A percentile compares a stretch with the other conserved stretches of the same genome.
Evolutionary conservation across 2,329 filamentous ascomycete genomes (phyloP).

Genomic region (Septoria petroselini): DNA sequence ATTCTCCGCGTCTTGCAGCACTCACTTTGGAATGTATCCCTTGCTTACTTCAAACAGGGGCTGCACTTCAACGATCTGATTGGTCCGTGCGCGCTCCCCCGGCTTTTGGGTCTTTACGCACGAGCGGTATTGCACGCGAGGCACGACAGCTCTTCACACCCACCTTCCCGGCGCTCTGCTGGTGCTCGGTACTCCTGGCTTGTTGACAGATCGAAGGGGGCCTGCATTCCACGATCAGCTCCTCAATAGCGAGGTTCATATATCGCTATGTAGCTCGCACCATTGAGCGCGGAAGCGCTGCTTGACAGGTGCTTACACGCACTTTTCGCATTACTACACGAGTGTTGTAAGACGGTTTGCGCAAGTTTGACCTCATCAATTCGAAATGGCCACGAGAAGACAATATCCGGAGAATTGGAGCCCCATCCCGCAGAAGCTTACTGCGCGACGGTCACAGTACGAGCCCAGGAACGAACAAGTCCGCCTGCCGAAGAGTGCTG

Average conservation of each 20-base stretch:
- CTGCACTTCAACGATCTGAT: too few species aligned
- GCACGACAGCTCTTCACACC: background rate
- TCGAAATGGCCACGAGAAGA: slow-evolving; percentile 1
- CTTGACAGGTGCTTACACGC: slow-evolving; percentile 4
- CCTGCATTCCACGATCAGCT: slow-evolving; percentile 34
- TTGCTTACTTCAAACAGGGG: too few species aligned
- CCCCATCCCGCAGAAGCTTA: slow-evolving; percentile 6
- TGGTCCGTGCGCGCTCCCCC: too few species aligned
- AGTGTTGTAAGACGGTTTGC: background rate
- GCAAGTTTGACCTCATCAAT: background rate
- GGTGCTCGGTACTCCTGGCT: slow-evolving; percentile 21
- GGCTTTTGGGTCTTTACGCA: slow-evolving; percentile 1
- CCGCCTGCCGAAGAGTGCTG: background rate
- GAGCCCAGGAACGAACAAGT: slow-evolving; percentile 7
- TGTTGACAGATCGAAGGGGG: slow-evolving; percentile 31
- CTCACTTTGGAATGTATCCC: too few species aligned
- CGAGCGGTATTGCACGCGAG: slow-evolving; percentile 3
- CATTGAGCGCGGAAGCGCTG: background rate
- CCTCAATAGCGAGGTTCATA: slow-evolving; percentile 16
- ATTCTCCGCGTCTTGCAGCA: too few species aligned
- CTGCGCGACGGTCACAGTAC: background rate
- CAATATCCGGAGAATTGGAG: slow-evolving; percentile 13
- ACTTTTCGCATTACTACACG: slow-evolving; percentile 9
- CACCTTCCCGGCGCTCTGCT: slow-evolving; percentile 9
- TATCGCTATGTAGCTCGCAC: slow-evolving; percentile 8